Percentiles rank a stretch among this genome's conserved stretches.
Evolutionary conservation across 1,284 basidiomycete species (phyloP).

Genomic region (Amylostereum areolatum): DNA sequence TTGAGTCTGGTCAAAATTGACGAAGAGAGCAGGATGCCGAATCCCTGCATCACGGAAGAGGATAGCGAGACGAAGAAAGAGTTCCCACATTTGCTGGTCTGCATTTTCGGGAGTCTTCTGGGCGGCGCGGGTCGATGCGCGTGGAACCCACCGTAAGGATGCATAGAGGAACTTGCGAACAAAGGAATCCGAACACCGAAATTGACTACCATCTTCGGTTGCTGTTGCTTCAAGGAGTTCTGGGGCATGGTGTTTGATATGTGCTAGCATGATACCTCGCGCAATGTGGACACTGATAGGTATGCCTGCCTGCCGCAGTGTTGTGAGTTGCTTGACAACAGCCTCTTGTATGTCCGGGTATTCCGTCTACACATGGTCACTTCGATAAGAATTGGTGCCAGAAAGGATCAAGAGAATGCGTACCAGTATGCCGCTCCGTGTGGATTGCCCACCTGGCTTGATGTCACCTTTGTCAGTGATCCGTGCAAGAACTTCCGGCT

Average conservation of each 20-base stretch:
- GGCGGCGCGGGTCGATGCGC: conserved; percentile 23
- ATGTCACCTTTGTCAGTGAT: too few relatives aligned
- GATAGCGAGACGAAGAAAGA: conserved; percentile 19
- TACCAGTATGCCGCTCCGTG: neutral
- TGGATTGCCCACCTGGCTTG: neutral
- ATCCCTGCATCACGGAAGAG: conserved; percentile 25
- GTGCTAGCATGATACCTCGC: neutral
- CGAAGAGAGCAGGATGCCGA: conserved; percentile 15
- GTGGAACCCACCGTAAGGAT: conserved; percentile 13
- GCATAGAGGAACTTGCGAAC: neutral
- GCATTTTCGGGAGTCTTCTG: conserved; percentile 28
- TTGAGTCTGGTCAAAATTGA: conserved; percentile 35
- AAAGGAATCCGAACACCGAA: neutral
- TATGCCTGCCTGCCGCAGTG: neutral
- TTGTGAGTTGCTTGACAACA: neutral
- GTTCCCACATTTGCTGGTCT: conserved; percentile 18
- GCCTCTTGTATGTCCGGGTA: neutral
- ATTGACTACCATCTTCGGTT: neutral
- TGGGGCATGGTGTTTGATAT: neutral
- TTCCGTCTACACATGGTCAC: neutral
- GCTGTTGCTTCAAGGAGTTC: neutral
- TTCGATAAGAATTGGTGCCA: neutral
- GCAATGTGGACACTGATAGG: neutral
- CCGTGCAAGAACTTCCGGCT: too few relatives aligned
- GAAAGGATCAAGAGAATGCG: neutral